Evolutionary conservation across 768 basidiomycete genomes (phyloP), one percentile per base, ranked within the genome.

Genomic region (Tephrocybe sp.): DNA sequence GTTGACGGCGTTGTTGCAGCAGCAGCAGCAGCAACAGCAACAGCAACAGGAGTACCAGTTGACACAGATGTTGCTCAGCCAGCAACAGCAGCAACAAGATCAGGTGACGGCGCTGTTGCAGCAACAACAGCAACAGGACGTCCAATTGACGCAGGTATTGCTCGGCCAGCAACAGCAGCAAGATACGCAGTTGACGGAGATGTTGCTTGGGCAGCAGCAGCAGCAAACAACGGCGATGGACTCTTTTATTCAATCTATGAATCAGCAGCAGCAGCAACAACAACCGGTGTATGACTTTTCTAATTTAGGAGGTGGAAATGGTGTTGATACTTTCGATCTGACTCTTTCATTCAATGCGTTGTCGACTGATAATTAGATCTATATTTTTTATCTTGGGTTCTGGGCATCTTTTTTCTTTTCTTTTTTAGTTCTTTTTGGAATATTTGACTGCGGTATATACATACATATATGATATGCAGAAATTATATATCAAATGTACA

Each of bases 11-110:
- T 21, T 47, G 34, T 16, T 47, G 2, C 36, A 37, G 36, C 45
- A 37, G 13, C 45, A 48, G 47, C 27, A 30, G 27, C 40, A 42
- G 16, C 25, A 26, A 24, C 48, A 49, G 28, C 11, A 2, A 21
- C 40, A 49, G 39, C 39, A 39, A 21, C 40, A 34, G 13, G 15
- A 41, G n/a, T n/a, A n/a, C n/a, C n/a, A n/a, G n/a, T n/a, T n/a
- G n/a, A n/a, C n/a, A n/a, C n/a, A n/a, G n/a, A n/a, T n/a, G n/a
- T n/a, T n/a, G n/a, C n/a, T n/a, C n/a, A n/a, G n/a, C n/a, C n/a
- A n/a, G n/a, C n/a, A 8, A 5, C 36, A 37, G 21, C 36, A 37
- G 18, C 36, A 37, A 19, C 36, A 37, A 37, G 16, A 37, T n/a
- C 36, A 37, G 12, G 9, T 6, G 18, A 21, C 21, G 36, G 36